A percentile compares a stretch with the other conserved stretches of the same genome.
Conservation (phyloP, 2,329 filamentous ascomycete genomes). For the Septoria linicola region DNA sequence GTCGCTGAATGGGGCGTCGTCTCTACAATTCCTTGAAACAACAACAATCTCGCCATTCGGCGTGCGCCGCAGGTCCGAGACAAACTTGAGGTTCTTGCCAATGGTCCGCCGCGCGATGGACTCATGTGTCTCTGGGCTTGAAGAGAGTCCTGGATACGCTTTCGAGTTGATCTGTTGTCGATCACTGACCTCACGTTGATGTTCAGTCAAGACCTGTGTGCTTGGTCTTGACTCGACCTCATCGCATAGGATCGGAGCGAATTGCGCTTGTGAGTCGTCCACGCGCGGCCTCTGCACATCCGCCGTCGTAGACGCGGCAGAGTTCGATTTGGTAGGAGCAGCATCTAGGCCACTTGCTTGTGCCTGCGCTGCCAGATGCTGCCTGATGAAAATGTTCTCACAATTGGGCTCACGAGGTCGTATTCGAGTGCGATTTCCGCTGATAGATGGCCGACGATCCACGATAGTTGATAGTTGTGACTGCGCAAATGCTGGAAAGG, state of each 20-base stretch:
- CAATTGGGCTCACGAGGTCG: neutral
- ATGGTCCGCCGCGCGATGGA: slow-evolving; percentile 27
- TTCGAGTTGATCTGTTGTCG: slow-evolving; percentile 64
- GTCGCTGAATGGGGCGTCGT: slow-evolving; percentile 43
- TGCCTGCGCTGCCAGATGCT: slow-evolving; percentile 25
- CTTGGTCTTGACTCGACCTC: slow-evolving; percentile 53
- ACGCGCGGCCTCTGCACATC: slow-evolving; percentile 66
- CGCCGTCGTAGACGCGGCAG: slow-evolving; percentile 13
- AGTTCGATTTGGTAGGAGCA: neutral
- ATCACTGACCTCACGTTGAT: slow-evolving; percentile 74
- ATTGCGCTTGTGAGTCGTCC: slow-evolving; percentile 79
- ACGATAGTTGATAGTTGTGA: neutral
- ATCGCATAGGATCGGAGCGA: slow-evolving; percentile 63
- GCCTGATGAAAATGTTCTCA: slow-evolving; percentile 25
- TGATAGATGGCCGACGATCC: slow-evolving; percentile 3
- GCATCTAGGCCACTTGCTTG: slow-evolving; percentile 10
- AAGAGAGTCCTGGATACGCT: slow-evolving; percentile 67
- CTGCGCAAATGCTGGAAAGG: neutral
- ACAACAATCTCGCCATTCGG: slow-evolving; percentile 35
- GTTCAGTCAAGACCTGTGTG: slow-evolving; percentile 74
- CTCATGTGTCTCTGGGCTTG: slow-evolving; percentile 46
- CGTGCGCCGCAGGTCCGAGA: slow-evolving; percentile 17
- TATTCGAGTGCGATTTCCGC: neutral
- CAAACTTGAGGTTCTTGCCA: slow-evolving; percentile 33
- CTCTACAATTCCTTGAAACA: slow-evolving; percentile 46